Percentiles rank a stretch among this genome's conserved stretches.
phyloP scores from a whole-genome alignment of 73 alveolate genomes.

The Uronychia setigera region DNA sequence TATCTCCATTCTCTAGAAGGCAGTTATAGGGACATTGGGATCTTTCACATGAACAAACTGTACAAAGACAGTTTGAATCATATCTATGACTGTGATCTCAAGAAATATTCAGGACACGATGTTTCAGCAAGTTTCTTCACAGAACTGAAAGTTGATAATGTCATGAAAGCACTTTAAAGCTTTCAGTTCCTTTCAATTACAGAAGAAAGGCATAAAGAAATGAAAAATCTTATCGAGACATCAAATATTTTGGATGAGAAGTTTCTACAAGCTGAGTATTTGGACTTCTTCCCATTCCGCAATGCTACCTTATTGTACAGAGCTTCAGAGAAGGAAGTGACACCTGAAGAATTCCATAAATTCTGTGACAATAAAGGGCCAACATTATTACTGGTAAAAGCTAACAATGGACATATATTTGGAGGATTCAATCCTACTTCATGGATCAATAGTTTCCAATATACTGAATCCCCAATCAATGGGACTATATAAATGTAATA shows the following conservation, averaged over 20 bases:
- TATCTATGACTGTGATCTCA: conserved; percentile 7
- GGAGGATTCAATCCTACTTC: conserved; percentile 88
- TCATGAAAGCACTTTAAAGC: conserved; percentile 1
- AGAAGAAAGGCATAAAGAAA: neutral
- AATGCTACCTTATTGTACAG: neutral
- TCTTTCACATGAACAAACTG: conserved; percentile 22
- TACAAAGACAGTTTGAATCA: conserved; percentile 9
- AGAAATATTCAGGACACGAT: conserved; percentile 21
- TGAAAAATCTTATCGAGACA: neutral
- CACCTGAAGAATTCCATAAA: conserved; percentile 48
- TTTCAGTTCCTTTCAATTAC: conserved; percentile 30
- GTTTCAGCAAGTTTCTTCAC: conserved; percentile 22
- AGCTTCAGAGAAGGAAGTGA: neutral
- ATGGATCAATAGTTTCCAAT: conserved; percentile 77
- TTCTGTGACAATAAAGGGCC: conserved; percentile 84
- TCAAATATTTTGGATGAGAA: neutral
- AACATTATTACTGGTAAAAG: conserved; percentile 73
- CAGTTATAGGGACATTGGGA: conserved; percentile 40
- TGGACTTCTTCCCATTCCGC: neutral
- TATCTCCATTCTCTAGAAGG: conserved; percentile 18
- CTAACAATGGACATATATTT: conserved; percentile 80
- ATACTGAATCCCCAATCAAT: too few relatives aligned
- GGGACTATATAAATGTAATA: too few relatives aligned
- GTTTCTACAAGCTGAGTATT: neutral
- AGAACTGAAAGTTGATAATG: neutral